Conservation (phyloP, 2,329 filamentous ascomycete genomes). For the Colletotrichum sp. region DNA sequence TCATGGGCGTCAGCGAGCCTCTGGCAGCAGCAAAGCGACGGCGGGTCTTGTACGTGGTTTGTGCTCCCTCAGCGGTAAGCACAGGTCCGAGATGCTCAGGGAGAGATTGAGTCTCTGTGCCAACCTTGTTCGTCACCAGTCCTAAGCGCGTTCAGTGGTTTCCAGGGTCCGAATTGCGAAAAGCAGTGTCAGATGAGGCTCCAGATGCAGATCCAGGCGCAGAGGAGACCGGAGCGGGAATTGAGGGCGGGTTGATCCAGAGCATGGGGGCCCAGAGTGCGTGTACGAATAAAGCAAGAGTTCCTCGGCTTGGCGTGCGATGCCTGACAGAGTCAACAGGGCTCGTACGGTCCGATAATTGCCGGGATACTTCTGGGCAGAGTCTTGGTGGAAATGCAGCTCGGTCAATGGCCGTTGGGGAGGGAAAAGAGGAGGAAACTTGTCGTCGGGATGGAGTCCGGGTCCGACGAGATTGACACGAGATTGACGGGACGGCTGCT, state of each 20-base stretch:
- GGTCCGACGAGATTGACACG: not conserved
- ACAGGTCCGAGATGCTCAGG: not conserved
- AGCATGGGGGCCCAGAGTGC: not conserved
- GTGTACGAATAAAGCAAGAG: not conserved
- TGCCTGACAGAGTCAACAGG: not conserved
- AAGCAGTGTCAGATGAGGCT: not conserved
- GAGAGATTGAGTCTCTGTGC: not conserved
- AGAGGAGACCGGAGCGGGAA: not conserved
- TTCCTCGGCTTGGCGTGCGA: not conserved
- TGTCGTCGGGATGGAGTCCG: not conserved
- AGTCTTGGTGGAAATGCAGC: not conserved
- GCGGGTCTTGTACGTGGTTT: not conserved
- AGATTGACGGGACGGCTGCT: not conserved
- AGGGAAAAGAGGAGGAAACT: not conserved
- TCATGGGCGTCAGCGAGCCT: not conserved
- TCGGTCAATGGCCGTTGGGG: slow-evolving; percentile 2
- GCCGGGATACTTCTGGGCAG: not conserved
- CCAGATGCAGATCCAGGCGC: not conserved
- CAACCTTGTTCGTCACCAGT: not conserved
- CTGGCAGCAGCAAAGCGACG: not conserved
- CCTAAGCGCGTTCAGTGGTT: not conserved
- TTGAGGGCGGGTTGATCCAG: not conserved
- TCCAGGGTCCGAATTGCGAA: not conserved
- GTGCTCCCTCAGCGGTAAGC: not conserved
- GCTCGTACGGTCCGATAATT: slow-evolving; percentile 2